Conservation (phyloP, 208 protist genomes). For the Trypanosoma scelopori region DNA sequence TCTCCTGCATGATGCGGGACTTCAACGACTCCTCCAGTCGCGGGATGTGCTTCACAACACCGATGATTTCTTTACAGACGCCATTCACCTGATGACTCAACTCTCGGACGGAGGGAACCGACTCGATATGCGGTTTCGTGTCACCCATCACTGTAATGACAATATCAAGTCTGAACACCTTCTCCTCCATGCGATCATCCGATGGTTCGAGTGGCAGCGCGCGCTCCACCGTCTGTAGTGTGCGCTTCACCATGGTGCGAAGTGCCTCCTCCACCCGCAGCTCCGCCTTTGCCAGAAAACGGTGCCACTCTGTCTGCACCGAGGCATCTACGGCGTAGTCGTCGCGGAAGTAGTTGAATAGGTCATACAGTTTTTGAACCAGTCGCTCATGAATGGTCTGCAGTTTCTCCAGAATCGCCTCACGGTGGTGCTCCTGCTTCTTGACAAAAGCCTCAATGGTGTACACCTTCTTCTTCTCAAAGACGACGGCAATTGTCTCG, state of each 20-base stretch:
- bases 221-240: conserved; percentile 88
- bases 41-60: conserved; percentile 84
- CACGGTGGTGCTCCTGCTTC: conserved; percentile 84
- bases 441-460: conserved; percentile 81
- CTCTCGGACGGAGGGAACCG: conserved; percentile 87
- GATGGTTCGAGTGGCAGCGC: conserved; percentile 91
- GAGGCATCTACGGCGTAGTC: conserved; percentile 78
- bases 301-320: conserved; percentile 92
- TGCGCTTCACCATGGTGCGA: conserved; percentile 94
- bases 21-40: conserved; percentile 85
- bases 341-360: conserved; percentile 92
- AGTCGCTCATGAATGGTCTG: conserved; percentile 79
- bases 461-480: conserved; percentile 95
- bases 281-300: conserved; percentile 93
- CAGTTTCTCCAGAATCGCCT: conserved; percentile 73
- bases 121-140: conserved; percentile 87
- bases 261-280: conserved; percentile 94
- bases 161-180: conserved; percentile 95
- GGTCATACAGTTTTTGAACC: conserved; percentile 70
- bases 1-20: conserved; percentile 52
- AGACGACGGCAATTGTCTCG: conserved; percentile 92
- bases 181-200: conserved; percentile 83
- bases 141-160: conserved; percentile 84
- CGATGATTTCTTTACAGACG: conserved; percentile 91
- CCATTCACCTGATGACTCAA: conserved; percentile 91